A percentile compares a stretch with the other conserved stretches of the same genome.
Evolutionary conservation across 2,329 filamentous ascomycete species (phyloP).

Genomic region (Knufia fluminis): DNA sequence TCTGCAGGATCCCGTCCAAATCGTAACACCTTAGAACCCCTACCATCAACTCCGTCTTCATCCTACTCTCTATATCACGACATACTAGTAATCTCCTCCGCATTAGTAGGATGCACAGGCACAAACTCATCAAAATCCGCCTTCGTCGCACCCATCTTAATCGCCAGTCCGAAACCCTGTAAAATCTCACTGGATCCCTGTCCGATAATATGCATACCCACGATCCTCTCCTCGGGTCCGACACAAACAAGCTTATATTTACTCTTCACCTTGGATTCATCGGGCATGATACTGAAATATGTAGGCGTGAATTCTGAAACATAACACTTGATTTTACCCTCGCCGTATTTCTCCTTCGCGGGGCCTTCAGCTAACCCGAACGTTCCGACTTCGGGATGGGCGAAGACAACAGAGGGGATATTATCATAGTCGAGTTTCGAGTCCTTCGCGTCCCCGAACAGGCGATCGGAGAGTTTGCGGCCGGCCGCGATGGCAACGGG

Average conservation of each 20-base stretch:
- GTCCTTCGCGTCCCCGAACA: conserved; percentile 40
- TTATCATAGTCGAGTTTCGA: conserved; percentile 40
- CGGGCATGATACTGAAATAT: conserved; percentile 39
- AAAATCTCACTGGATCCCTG: conserved; percentile 54
- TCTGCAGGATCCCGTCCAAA: too few relatives aligned
- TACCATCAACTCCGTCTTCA: too few relatives aligned
- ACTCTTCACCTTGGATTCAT: conserved; percentile 41
- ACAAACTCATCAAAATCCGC: conserved; percentile 59
- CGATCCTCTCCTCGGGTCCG: conserved; percentile 41
- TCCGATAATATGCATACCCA: conserved; percentile 43
- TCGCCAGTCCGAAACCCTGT: conserved; percentile 62
- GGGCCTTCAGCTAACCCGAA: conserved; percentile 42
- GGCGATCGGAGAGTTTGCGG: conserved; percentile 40
- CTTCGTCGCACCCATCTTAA: conserved; percentile 63
- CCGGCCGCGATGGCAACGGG: conserved; percentile 46
- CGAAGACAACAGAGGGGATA: conserved; percentile 44
- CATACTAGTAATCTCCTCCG: conserved; percentile 1
- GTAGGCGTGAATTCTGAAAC: conserved; percentile 41
- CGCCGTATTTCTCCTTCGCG: conserved; percentile 38
- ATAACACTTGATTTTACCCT: conserved; percentile 43
- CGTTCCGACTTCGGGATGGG: conserved; percentile 43
- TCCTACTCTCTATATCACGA: too few relatives aligned
- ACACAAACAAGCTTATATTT: conserved; percentile 43
- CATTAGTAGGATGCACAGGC: conserved; percentile 55
- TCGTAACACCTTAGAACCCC: too few relatives aligned